Conservation (phyloP, 2,329 filamentous ascomycete species). For the Penicillium sp. region DNA sequence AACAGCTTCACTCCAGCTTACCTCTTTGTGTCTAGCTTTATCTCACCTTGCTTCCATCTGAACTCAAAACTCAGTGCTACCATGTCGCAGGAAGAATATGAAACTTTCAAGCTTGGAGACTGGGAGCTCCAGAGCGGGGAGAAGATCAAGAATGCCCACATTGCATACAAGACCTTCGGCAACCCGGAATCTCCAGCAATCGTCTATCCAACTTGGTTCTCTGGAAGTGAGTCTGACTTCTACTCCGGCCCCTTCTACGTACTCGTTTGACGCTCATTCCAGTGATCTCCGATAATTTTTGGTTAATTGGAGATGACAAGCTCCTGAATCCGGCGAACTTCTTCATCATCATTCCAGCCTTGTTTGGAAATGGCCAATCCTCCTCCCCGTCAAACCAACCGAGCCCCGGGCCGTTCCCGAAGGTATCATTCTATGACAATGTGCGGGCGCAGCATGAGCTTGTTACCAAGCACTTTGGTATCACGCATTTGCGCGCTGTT, state of each 20-base stretch:
- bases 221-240: conserved; percentile 49
- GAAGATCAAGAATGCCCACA: conserved; percentile 62
- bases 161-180: conserved; percentile 77
- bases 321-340: conserved; percentile 64
- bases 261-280: background rate
- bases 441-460: conserved; percentile 65
- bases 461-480: conserved; percentile 61
- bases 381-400: conserved; percentile 65
- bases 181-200: conserved; percentile 61
- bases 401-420: conserved; percentile 58
- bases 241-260: background rate
- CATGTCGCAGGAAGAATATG: conserved; percentile 32
- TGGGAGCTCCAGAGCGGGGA: conserved; percentile 66
- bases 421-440: conserved; percentile 66
- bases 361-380: conserved; percentile 69
- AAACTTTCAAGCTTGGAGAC: conserved; percentile 61
- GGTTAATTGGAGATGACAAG: conserved; percentile 67
- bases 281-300: conserved; percentile 68
- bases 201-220: conserved; percentile 77
- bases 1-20: no score
- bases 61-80: background rate
- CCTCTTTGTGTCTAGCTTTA: background rate
- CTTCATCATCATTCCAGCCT: conserved; percentile 66
- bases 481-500: conserved; percentile 62
- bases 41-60: background rate